Evolutionary conservation across 192 early-diverging fungal species (phyloP).

Genomic region (Backusella liffmaniae): DNA sequence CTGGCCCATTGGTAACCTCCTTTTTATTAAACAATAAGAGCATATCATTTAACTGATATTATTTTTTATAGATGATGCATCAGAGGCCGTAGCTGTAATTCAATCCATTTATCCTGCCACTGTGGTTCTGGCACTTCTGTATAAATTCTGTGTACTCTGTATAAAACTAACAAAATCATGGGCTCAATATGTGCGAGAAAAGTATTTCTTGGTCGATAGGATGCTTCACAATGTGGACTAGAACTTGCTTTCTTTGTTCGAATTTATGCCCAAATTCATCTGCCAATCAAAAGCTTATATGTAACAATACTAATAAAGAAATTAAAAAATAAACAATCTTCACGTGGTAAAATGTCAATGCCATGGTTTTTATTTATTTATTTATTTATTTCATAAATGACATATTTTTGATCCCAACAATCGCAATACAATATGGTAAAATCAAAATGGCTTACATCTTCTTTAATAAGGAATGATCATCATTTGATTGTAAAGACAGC

Average conservation of each 20-base stretch:
- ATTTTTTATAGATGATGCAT: not conserved
- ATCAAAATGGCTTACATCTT: no score
- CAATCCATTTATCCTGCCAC: not conserved
- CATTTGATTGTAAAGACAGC: no score
- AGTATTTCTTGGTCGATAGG: not conserved
- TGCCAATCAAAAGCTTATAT: not conserved
- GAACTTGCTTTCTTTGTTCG: not conserved
- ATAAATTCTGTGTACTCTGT: constrained; percentile 1
- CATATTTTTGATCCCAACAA: no score
- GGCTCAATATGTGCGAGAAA: constrained; percentile 1
- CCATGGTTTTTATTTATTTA: no score
- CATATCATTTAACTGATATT: not conserved
- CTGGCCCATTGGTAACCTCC: not conserved
- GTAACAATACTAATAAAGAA: not conserved
- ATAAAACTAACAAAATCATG: constrained; percentile 4
- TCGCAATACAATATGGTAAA: no score
- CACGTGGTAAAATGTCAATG: constrained; percentile 31
- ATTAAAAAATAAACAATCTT: constrained; percentile 12
- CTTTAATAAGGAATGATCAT: no score
- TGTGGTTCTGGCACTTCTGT: not conserved
- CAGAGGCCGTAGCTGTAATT: not conserved
- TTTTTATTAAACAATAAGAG: not conserved
- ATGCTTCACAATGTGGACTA: not conserved
- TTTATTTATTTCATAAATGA: no score
- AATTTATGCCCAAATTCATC: not conserved